Evolutionary conservation across 164 flowering plant species (phyloP).

Genomic region (Magnolia officinalis): DNA sequence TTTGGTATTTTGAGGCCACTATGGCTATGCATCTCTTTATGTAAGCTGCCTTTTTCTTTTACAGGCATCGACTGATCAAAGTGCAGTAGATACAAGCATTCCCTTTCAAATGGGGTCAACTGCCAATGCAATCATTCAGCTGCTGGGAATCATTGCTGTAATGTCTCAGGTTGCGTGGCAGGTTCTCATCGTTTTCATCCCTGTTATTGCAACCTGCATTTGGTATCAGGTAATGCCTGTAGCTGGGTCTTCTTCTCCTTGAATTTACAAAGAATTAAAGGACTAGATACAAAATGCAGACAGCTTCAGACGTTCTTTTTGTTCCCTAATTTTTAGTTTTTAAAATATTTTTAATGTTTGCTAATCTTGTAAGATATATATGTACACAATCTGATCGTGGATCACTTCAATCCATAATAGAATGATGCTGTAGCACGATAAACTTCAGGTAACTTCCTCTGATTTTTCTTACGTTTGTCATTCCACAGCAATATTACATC

Average conservation of each 20-base stretch:
- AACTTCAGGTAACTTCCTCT: not conserved
- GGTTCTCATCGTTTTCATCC: slow-evolving; percentile 73
- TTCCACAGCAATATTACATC: slow-evolving; percentile 38
- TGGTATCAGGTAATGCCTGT: slow-evolving; percentile 73
- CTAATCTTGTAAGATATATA: too few species aligned
- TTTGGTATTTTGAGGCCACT: not conserved
- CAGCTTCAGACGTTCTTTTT: not conserved
- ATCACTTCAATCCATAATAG: not conserved
- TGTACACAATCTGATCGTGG: not conserved
- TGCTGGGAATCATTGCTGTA: slow-evolving; percentile 76
- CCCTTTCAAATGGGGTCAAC: slow-evolving; percentile 36
- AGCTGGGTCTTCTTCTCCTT: not conserved
- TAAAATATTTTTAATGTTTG: too few species aligned
- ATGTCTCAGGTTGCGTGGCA: slow-evolving; percentile 95
- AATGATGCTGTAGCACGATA: too few species aligned
- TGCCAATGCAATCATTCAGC: slow-evolving; percentile 60
- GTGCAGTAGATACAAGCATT: slow-evolving; percentile 61
- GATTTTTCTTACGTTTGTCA: not conserved
- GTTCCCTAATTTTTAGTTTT: not conserved
- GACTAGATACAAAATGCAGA: not conserved
- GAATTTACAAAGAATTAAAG: not conserved
- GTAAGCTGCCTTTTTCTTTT: slow-evolving; percentile 3
- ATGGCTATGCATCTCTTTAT: not conserved
- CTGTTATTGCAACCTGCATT: slow-evolving; percentile 53
- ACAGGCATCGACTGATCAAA: slow-evolving; percentile 97